Base-by-base conservation (phyloP, 2,329 filamentous ascomycete genomes). In the Chaetomium sp. region DNA sequence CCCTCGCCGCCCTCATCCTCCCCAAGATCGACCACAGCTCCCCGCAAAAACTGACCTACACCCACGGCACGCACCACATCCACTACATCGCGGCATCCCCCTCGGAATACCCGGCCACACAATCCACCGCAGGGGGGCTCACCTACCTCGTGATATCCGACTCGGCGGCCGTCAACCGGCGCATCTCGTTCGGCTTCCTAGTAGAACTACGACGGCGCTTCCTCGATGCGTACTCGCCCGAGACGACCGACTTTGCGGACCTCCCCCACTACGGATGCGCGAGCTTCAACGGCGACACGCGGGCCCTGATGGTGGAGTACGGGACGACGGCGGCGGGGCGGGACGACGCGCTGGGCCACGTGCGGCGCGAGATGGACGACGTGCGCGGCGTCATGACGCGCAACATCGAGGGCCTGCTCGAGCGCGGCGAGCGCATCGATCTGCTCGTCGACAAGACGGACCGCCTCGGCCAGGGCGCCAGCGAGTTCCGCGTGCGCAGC, bases 401-500 rank as follows among this genome's bases (percentile, higher is more conserved):
- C 80, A 97, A 97, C 75, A 97, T 97, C 70, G 93, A 97, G 82
- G 86, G 90, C 60, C 84, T 97, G 68, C 80, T 97, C 49, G 92
- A 97, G 83, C 83, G 93, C 38, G 93, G 95, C 45, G 95, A 99
- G 84, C 84, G 94, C 69, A 94, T 99, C 74, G 93, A 97, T 79
- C 78, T 97, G 70, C 80, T 99, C 54, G 93, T 99, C 25, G 93
- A 98, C 77, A 97, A 99, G 87, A 99, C 96, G 57, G 94, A 97
- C 75, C 84, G 93, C 51, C 78, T 99, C 47, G 95, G 94, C 16
- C 92, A 91, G 31, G 95, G 88, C 76, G 93, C 95, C 60, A 84
- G 89, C 72, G 95, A 99, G 75, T 99, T 99, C 75, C 83, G 95
- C 60, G 89, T 98, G 21, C 84, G 94, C 70, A 96, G 91, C 76